These are phyloP conservation scores for Fusarium bulbicola DNA, from an alignment of 2,329 filamentous ascomycete genomes.

Conservation along the genomic window DNA sequence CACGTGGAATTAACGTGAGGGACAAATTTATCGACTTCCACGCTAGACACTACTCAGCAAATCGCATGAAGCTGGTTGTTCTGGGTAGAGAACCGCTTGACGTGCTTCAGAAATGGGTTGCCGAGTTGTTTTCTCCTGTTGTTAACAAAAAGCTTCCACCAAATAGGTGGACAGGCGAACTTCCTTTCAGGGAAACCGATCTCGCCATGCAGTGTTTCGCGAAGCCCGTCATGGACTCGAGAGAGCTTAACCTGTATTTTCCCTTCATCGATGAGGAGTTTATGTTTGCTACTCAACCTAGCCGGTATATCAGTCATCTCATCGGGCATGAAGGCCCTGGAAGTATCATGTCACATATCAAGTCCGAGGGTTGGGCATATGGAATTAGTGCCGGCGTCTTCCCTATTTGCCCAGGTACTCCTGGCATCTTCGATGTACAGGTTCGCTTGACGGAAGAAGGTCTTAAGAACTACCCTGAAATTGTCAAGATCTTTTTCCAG, in stretches of 20 bases:
- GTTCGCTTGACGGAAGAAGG: slow-evolving; percentile 85
- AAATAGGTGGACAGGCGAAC: slow-evolving; percentile 63
- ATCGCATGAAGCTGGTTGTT: slow-evolving; percentile 90
- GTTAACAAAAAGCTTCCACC: slow-evolving; percentile 80
- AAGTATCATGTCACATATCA: slow-evolving; percentile 89
- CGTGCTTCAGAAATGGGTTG: slow-evolving; percentile 83
- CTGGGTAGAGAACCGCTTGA: slow-evolving; percentile 84
- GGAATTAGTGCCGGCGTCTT: slow-evolving; percentile 80
- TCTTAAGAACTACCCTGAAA: slow-evolving; percentile 81
- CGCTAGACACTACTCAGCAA: slow-evolving; percentile 88
- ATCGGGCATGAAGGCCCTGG: slow-evolving; percentile 94
- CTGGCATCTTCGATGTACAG: slow-evolving; percentile 81
- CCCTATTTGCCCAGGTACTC: slow-evolving; percentile 78
- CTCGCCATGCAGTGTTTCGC: slow-evolving; percentile 79
- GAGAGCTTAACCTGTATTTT: slow-evolving; percentile 82
- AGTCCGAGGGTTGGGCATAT: slow-evolving; percentile 90
- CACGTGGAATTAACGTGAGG: slow-evolving; percentile 82
- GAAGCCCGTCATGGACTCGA: slow-evolving; percentile 90
- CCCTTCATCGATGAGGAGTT: slow-evolving; percentile 86
- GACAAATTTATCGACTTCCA: slow-evolving; percentile 95
- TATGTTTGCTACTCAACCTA: slow-evolving; percentile 82
- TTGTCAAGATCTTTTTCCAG: slow-evolving; percentile 86
- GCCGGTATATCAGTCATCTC: slow-evolving; percentile 85
- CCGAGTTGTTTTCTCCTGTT: slow-evolving; percentile 82
- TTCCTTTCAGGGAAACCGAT: slow-evolving; percentile 59